These are phyloP conservation scores for Hevea brasiliensis DNA, from an alignment of 345 rosid genomes.

Conservation along the genomic window DNA sequence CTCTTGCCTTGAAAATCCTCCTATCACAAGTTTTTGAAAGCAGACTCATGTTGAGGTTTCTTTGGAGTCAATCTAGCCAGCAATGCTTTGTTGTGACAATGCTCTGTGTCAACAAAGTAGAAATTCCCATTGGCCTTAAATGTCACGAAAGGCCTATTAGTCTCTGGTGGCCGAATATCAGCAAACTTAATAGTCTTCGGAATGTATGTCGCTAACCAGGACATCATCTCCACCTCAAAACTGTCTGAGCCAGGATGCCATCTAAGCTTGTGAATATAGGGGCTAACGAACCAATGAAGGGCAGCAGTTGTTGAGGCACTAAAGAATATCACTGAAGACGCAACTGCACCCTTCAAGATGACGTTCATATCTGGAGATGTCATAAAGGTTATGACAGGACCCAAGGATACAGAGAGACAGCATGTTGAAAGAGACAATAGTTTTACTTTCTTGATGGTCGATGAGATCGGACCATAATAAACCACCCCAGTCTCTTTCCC, in stretches of 20 bases:
- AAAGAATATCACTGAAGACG: slow-evolving; percentile 75
- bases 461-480: slow-evolving; percentile 82
- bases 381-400: slow-evolving; percentile 93
- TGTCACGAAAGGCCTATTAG: slow-evolving; percentile 84
- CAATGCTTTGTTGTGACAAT: slow-evolving; percentile 87
- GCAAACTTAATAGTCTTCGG: slow-evolving; percentile 74
- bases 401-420: slow-evolving; percentile 89
- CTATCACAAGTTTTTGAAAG: slow-evolving; percentile 76
- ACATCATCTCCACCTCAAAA: slow-evolving; percentile 90
- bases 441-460: slow-evolving; percentile 89
- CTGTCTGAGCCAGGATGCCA: slow-evolving; percentile 94
- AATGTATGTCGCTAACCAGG: slow-evolving; percentile 70
- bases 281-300: slow-evolving; percentile 93
- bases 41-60: slow-evolving; percentile 64
- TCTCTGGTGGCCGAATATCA: slow-evolving; percentile 67
- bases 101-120: slow-evolving; percentile 76
- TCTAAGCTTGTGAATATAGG: slow-evolving; percentile 82
- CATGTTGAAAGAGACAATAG: slow-evolving; percentile 91
- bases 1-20: not conserved
- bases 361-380: slow-evolving; percentile 76
- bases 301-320: slow-evolving; percentile 80
- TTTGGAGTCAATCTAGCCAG: slow-evolving; percentile 74
- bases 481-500: slow-evolving; percentile 51
- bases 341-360: slow-evolving; percentile 88
- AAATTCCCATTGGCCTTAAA: slow-evolving; percentile 73